These are phyloP conservation scores for Hypoxylon rickii DNA, from an alignment of 495 filamentous ascomycete genomes.

Conservation along the genomic window DNA sequence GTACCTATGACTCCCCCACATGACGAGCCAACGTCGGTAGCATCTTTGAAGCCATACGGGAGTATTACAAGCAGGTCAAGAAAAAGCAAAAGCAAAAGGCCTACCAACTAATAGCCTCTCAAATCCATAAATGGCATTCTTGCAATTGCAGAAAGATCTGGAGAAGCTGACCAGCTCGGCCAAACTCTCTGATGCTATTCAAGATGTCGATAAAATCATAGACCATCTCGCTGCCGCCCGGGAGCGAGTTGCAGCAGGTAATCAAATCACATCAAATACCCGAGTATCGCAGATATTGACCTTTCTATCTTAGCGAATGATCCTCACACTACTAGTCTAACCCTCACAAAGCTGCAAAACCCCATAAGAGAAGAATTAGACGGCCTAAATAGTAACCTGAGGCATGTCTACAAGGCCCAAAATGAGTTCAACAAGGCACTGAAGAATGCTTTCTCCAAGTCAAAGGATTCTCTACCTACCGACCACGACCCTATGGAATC, in stretches of 20 bases:
- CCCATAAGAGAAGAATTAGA: slow-evolving; percentile 80
- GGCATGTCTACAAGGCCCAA: slow-evolving; percentile 74
- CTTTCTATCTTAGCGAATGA: slow-evolving; percentile 53
- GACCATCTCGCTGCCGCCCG: slow-evolving; percentile 73
- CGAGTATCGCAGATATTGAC: neutral
- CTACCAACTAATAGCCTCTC: too few species aligned
- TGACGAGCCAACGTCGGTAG: too few species aligned
- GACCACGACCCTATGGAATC: slow-evolving; percentile 82
- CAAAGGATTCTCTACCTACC: slow-evolving; percentile 65
- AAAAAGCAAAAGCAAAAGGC: too few species aligned
- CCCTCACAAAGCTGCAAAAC: slow-evolving; percentile 81
- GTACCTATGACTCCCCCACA: too few species aligned
- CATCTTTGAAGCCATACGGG: too few species aligned
- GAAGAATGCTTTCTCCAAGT: slow-evolving; percentile 61
- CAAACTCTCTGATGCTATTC: slow-evolving; percentile 72
- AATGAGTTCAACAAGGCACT: slow-evolving; percentile 81
- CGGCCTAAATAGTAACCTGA: slow-evolving; percentile 74
- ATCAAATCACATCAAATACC: slow-evolving; percentile 66
- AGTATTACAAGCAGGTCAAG: too few species aligned
- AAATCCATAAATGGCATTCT: slow-evolving; percentile 28
- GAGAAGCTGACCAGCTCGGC: slow-evolving; percentile 67
- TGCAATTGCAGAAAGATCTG: slow-evolving; percentile 69
- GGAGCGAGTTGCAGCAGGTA: slow-evolving; percentile 69
- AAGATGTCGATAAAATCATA: slow-evolving; percentile 80
- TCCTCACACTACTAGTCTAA: slow-evolving; percentile 68